Evolutionary conservation across 768 basidiomycete species (phyloP), one percentile per base, ranked within the genome.

Genomic region (Phaeolepiota aurea): DNA sequence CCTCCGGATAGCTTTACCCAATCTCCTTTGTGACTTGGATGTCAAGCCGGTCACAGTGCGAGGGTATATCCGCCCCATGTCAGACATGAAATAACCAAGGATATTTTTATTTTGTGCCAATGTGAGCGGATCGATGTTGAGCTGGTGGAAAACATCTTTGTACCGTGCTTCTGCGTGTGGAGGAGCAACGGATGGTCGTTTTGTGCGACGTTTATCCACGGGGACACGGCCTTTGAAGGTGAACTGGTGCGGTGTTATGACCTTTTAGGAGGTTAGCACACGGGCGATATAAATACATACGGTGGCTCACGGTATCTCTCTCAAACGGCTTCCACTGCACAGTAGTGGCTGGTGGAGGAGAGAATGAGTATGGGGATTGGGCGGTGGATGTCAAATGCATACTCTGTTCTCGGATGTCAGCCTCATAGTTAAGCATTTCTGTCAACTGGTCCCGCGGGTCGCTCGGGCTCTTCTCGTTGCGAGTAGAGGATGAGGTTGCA

Each of bases 1-100:
- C 44, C 93, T 68, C 33, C 86, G 79, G 43, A 96, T 82, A 32
- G 91, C 87, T 61, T 90, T 90, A 44, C 77, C 85, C 3, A 96
- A 50, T 45, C 70, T 69, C 32, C 88, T 73, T 58, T 96, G 93
- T 41, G 66, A 83, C 62, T 79, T 80, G 59, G 77, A 72, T 1
- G 91, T 90, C 33, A 97, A 66, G 4, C 71, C 64, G 0, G 88
- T 93, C 20, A 72, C 54, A 5, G 74, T 69, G 39, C 93, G 74
- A n/a, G 66, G 63, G 46, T 71, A 69, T 48, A 94, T 87, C 67
- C 84, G 88, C 39, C 86, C 82, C 79, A 92, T 85, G 34, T 79
- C 74, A 0, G 83, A 71, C 43, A 88, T 59, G 57, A 71, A 85
- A 18, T 62, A 38, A 33, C 69, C 62, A 40, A 92, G 61, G 22